Evolutionary conservation across 2,329 filamentous ascomycete genomes (phyloP).

Genomic region (Penicillium aurantiogriseum): DNA sequence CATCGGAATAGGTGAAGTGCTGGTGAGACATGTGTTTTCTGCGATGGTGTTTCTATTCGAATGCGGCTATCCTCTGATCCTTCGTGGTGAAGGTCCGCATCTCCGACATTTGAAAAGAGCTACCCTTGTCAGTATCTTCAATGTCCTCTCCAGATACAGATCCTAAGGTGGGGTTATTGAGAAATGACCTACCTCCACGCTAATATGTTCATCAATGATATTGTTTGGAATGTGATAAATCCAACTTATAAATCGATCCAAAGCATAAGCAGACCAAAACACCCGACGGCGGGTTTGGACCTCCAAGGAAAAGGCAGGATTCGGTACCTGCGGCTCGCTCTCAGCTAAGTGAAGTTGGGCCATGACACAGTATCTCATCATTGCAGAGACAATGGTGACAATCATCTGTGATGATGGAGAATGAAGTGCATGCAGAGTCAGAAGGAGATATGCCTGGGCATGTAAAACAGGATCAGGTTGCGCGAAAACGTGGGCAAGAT

Average conservation of each 20-base stretch:
- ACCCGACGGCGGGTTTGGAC: conserved; percentile 18
- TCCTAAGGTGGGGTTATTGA: too few relatives aligned
- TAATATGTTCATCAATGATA: conserved; percentile 16
- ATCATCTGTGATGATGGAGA: conserved; percentile 19
- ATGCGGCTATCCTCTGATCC: background rate
- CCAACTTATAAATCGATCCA: conserved; percentile 19
- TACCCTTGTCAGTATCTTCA: background rate
- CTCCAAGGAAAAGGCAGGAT: conserved; percentile 7
- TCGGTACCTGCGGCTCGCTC: conserved; percentile 6
- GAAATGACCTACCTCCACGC: conserved; percentile 9
- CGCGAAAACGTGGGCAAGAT: conserved; percentile 10
- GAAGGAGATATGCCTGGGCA: conserved; percentile 17
- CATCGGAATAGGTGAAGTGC: conserved; percentile 17
- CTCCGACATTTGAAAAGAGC: conserved; percentile 18
- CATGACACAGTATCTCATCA: conserved; percentile 18
- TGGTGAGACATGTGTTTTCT: conserved; percentile 18
- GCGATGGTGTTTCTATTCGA: conserved; percentile 5
- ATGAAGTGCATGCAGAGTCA: conserved; percentile 18
- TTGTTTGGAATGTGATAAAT: conserved; percentile 20
- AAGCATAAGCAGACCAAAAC: conserved; percentile 19
- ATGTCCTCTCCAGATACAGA: too few relatives aligned
- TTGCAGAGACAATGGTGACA: conserved; percentile 15
- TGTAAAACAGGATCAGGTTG: conserved; percentile 10
- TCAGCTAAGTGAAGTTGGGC: conserved; percentile 13
- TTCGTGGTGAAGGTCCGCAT: conserved; percentile 6